Percentiles rank a stretch among this genome's conserved stretches.
Evolutionary conservation across 169 alveolate species (phyloP).

Genomic region (Babesia divergens): DNA sequence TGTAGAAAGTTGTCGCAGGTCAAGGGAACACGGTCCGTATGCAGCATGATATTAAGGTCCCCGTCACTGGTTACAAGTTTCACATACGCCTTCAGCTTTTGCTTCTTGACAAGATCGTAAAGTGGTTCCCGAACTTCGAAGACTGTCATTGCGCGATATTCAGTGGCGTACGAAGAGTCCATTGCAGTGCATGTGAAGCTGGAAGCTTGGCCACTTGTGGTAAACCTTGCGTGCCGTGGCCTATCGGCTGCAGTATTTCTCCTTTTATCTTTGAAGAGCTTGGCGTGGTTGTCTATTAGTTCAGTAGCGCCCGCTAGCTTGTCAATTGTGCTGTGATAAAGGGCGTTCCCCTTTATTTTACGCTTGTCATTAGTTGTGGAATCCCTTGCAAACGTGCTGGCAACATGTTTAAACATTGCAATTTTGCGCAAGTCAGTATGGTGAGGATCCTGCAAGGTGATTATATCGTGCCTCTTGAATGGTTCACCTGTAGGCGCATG

Average conservation of each 20-base stretch:
- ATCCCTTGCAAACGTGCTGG: slow-evolving; percentile 9
- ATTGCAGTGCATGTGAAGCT: slow-evolving; percentile 68
- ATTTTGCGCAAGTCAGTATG: slow-evolving; percentile 45
- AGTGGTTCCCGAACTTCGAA: slow-evolving; percentile 62
- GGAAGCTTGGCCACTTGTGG: slow-evolving; percentile 61
- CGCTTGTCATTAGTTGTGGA: background rate
- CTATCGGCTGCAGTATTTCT: background rate
- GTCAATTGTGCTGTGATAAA: slow-evolving; percentile 19
- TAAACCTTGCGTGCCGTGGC: slow-evolving; percentile 56
- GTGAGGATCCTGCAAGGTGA: slow-evolving; percentile 71
- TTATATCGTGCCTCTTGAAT: slow-evolving; percentile 62
- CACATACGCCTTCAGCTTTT: slow-evolving; percentile 62
- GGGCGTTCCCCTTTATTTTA: slow-evolving; percentile 31
- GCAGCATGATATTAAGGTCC: slow-evolving; percentile 60
- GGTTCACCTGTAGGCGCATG: slow-evolving; percentile 46
- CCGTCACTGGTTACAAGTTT: slow-evolving; percentile 67
- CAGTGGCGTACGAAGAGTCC: slow-evolving; percentile 43
- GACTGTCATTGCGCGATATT: slow-evolving; percentile 57
- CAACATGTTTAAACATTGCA: slow-evolving; percentile 38
- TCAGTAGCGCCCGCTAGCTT: slow-evolving; percentile 21
- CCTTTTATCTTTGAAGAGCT: slow-evolving; percentile 9
- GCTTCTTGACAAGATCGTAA: slow-evolving; percentile 57
- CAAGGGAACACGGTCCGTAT: slow-evolving; percentile 63
- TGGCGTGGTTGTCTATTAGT: slow-evolving; percentile 42
- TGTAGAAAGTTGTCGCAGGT: slow-evolving; percentile 74